Evolutionary conservation across 73 alveolate species (phyloP).

Genomic region (Breviolum minutum): DNA sequence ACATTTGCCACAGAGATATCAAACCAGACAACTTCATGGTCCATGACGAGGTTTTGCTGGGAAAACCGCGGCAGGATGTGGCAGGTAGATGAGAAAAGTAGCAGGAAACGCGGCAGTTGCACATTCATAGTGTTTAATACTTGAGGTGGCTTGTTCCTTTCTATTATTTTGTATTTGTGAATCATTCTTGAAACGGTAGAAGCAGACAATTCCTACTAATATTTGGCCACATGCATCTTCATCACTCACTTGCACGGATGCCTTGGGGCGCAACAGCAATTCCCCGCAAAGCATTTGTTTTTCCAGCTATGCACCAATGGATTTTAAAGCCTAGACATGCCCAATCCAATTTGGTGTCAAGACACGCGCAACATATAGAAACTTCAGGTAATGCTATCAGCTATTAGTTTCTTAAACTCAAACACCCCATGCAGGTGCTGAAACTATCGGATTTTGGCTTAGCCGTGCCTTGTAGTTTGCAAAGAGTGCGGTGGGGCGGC

Average conservation of each 20-base stretch:
- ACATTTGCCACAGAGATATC: conserved; percentile 97
- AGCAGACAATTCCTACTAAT: background rate
- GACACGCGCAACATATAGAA: no score
- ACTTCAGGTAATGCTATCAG: background rate
- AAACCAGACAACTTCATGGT: conserved; percentile 97
- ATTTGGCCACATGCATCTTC: no score
- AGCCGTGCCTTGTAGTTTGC: conserved; percentile 42
- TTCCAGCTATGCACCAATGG: no score
- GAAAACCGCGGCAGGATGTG: background rate
- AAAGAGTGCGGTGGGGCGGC: no score
- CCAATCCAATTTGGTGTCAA: no score
- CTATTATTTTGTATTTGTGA: background rate
- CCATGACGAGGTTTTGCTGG: conserved; percentile 58
- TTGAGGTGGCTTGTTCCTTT: no score
- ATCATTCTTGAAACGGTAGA: background rate
- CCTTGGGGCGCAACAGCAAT: no score
- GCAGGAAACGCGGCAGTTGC: no score
- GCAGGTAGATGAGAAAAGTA: no score
- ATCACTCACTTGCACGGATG: no score
- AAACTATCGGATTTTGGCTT: conserved; percentile 96
- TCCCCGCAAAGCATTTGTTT: background rate
- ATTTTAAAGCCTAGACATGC: no score
- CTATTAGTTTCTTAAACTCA: background rate
- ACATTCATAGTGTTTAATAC: background rate
- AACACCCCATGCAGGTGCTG: conserved; percentile 25